Evolutionary conservation across 2,329 filamentous ascomycete species (phyloP).

Genomic region (Alternaria burnsii): DNA sequence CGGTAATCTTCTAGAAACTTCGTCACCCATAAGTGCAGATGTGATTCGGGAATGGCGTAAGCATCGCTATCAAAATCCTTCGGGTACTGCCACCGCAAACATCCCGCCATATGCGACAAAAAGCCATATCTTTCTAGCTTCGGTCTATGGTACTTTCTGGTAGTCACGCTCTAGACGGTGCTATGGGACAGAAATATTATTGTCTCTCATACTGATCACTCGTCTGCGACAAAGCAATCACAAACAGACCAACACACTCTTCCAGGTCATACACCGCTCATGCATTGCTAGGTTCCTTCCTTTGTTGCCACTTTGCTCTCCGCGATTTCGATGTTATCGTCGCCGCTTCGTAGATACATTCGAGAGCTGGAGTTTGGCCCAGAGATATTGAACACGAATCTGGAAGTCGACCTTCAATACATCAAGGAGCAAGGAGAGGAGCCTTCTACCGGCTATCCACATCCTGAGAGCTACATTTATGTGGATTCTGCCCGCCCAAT

Average conservation of each 20-base stretch:
- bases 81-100: not conserved
- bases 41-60: not conserved
- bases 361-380: constrained; percentile 1
- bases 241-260: not conserved
- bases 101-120: not conserved
- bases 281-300: not conserved
- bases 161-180: not conserved
- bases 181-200: not conserved
- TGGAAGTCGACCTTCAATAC: constrained; percentile 2
- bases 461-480: not conserved
- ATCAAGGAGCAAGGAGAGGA: not conserved
- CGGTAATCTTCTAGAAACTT: not conserved
- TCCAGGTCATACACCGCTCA: not conserved
- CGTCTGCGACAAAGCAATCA: not conserved
- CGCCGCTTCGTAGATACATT: not conserved
- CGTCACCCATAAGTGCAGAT: not conserved
- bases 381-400: not conserved
- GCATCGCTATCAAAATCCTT: not conserved
- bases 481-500: not conserved
- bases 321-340: not conserved
- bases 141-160: not conserved
- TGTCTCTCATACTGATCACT: not conserved
- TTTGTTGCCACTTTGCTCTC: not conserved
- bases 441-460: not conserved
- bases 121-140: not conserved